Base-by-base conservation (phyloP, 2,329 filamentous ascomycete genomes). In the Monilinia vaccinii-corymbosi region DNA sequence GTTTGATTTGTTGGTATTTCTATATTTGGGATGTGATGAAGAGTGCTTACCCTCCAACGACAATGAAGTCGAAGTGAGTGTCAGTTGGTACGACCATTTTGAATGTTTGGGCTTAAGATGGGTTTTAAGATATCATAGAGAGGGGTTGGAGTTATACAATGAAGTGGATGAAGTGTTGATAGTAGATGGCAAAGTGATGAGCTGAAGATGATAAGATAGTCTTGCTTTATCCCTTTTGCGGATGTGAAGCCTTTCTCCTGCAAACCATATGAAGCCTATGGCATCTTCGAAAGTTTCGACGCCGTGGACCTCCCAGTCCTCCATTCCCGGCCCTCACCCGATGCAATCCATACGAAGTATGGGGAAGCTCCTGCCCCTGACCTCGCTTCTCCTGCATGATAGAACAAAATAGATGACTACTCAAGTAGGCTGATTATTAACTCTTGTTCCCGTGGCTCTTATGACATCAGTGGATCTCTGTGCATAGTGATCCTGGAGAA, bases 1-100 rank as follows among this genome's bases (percentile, higher is more conserved):
- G 74, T 51, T n/a, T 36, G 5, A 4, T 51, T 38, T 25, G 32
- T 23, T n/a, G 31, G 13, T 28, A 31, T 9, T n/a, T 16, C 3
- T 18, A 5, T n/a, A n/a, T 28, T 36, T 28, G 6, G 31, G 25
- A 31, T 31, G 45, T 21, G 25, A 13, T 42, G n/a, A 31, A 7
- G 50, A 2, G 4, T 25, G 14, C 36, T 52, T 38, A 51, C 21
- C 34, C 49, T 38, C 49, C 49, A 51, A 51, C 34, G 34, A 51
- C 34, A 38, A 38, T 28, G 49, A 51, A 51, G 49, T 51, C 49
- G 32, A 51, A 51, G 23, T 38, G 49, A 40, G 23, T 34, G 32
- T 36, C n/a, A 25, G 18, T 51, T 36, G n/a, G 18, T 51, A n/a
- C n/a, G 18, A 40, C 49, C 49, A 51, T 38, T n/a, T 21, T 51